Conservation (phyloP, 768 basidiomycete genomes). For the Antrodiella citrinella region DNA sequence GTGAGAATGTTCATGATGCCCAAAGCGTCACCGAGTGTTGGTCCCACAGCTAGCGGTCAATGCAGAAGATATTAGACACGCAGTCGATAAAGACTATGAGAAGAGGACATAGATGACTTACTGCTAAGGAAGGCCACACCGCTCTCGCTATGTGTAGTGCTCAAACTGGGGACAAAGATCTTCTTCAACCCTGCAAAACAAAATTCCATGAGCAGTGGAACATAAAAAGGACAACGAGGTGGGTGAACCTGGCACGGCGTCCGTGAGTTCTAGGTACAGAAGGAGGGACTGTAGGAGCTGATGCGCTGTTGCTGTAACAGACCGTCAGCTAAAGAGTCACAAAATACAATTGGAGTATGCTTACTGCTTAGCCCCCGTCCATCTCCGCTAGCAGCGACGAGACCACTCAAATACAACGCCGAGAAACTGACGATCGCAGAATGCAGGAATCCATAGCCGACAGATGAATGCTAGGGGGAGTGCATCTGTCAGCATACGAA, state of each 20-base stretch:
- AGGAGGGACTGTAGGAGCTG: not conserved
- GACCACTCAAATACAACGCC: slow-evolving; percentile 23
- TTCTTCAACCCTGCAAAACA: not conserved
- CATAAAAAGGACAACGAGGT: not conserved
- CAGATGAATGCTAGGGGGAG: slow-evolving; percentile 32
- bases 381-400: not conserved
- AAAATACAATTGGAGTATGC: not conserved
- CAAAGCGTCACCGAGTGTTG: not conserved
- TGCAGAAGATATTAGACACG: too few relatives aligned
- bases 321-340: not conserved
- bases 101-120: not conserved
- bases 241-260: not conserved
- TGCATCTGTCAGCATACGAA: slow-evolving; percentile 36
- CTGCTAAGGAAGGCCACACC: not conserved
- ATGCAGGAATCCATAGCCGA: slow-evolving; percentile 84
- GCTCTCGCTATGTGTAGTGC: not conserved
- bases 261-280: not conserved
- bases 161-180: not conserved
- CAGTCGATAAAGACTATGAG: not conserved
- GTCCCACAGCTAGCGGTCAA: not conserved
- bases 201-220: not conserved
- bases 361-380: not conserved
- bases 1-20: not conserved
- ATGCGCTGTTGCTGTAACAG: not conserved
- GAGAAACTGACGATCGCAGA: slow-evolving; percentile 68